Conservation (phyloP, 345 rosid species). For the Lepidium africanum region DNA sequence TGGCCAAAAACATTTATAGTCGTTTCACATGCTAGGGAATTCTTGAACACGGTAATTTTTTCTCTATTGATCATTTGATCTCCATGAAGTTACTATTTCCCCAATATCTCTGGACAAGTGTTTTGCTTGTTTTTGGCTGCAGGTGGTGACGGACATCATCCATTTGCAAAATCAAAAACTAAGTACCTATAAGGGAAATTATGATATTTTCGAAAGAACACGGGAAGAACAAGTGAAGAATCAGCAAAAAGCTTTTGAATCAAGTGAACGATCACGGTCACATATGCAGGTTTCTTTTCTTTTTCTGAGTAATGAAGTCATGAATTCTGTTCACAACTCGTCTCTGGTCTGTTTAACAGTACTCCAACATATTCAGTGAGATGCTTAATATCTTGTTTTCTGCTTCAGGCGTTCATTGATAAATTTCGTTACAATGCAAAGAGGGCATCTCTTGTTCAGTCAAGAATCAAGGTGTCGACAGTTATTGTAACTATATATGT, state of each 20-base stretch:
- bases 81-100: neutral
- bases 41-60: conserved; percentile 74
- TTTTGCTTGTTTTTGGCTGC: conserved; percentile 22
- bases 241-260: conserved; percentile 85
- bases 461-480: conserved; percentile 83
- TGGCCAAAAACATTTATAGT: conserved; percentile 98
- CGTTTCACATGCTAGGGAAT: conserved; percentile 98
- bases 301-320: neutral
- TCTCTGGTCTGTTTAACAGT: conserved; percentile 1
- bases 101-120: conserved; percentile 5
- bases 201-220: conserved; percentile 86
- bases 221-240: conserved; percentile 81
- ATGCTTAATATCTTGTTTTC: conserved; percentile 12
- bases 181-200: conserved; percentile 70
- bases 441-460: conserved; percentile 99
- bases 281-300: conserved; percentile 81
- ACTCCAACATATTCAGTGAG: neutral
- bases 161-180: conserved; percentile 86
- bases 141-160: conserved; percentile 97
- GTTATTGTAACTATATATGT: conserved; percentile 2
- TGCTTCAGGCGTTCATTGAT: conserved; percentile 83
- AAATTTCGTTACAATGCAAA: conserved; percentile 98
- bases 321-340: neutral
- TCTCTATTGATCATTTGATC: neutral
- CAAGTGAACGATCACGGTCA: conserved; percentile 70